Percentiles rank a stretch among this genome's conserved stretches.
These are phyloP conservation scores for Rhizophagus clarus DNA, from an alignment of 192 early-diverging fungal genomes.

Conservation along the genomic window DNA sequence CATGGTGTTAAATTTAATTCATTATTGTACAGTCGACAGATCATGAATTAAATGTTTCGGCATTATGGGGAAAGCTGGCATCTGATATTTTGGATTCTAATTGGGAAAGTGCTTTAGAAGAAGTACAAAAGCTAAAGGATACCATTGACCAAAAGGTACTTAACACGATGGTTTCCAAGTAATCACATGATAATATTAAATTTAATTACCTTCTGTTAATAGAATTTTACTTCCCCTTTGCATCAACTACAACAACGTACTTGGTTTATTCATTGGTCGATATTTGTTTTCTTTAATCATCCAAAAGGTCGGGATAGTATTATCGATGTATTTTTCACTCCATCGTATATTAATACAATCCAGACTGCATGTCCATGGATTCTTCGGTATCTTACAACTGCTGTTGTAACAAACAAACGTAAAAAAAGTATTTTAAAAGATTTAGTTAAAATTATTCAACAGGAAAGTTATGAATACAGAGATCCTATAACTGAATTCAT, in stretches of 20 bases:
- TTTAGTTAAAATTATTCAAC: slow-evolving; percentile 84
- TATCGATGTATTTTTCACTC: slow-evolving; percentile 89
- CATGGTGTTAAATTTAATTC: neutral
- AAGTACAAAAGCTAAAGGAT: slow-evolving; percentile 85
- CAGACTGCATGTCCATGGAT: slow-evolving; percentile 97
- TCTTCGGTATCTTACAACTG: slow-evolving; percentile 91
- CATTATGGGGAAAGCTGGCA: slow-evolving; percentile 97
- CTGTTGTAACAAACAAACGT: slow-evolving; percentile 89
- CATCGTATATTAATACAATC: slow-evolving; percentile 95
- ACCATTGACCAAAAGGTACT: slow-evolving; percentile 80
- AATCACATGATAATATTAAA: neutral
- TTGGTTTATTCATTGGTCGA: slow-evolving; percentile 95
- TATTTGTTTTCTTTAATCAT: slow-evolving; percentile 99
- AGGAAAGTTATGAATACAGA: slow-evolving; percentile 79
- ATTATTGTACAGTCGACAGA: slow-evolving; percentile 74
- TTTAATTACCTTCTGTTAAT: neutral
- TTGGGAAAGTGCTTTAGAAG: slow-evolving; percentile 92
- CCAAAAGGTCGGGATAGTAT: slow-evolving; percentile 94
- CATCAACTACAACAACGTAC: slow-evolving; percentile 91
- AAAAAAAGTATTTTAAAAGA: slow-evolving; percentile 86
- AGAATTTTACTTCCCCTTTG: slow-evolving; percentile 73
- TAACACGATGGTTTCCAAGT: neutral
- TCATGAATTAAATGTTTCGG: slow-evolving; percentile 76
- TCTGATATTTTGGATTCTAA: slow-evolving; percentile 92
- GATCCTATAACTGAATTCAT: slow-evolving; percentile 96